Base-by-base conservation (phyloP, 495 filamentous ascomycete genomes). In the Penicillium macrosclerotiorum region DNA sequence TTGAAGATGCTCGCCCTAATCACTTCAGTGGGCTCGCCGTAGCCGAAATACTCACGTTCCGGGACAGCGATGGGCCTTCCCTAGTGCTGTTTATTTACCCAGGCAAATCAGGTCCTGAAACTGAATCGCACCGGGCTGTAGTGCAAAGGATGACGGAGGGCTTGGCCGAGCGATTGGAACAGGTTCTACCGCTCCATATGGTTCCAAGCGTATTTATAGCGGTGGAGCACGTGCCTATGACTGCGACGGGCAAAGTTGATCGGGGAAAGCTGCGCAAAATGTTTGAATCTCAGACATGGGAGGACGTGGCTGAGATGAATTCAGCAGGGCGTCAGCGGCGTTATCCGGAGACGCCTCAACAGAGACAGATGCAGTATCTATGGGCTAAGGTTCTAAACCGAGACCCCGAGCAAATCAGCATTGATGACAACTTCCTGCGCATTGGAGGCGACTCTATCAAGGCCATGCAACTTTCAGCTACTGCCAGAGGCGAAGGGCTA, bases 181-280 rank as follows among this genome's bases (percentile, higher is more conserved):
- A 17, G 8, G 26, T 25, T 12, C 14, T 48, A 19, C 45, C 45
- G 25, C 8, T 1, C 9, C 35, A n/a, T 33, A 75, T 76, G 70
- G 52, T 75, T 1, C 73, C 67, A 1, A 44, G 44, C 1, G 9
- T 66, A 18, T 72, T 60, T 24, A 19, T 75, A 1, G 63, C 65
- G 1, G 42, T 75, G 1, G 40, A 54, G 3, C 41, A 49, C 18
- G 59, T 76, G 42, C 71, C 73, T 1, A 45, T 64, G 12, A 60
- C 49, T 0, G 42, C 46, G 8, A 65, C 64, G 4, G 68, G 59
- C 5, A 74, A 74, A 42, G 36, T 63, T 4, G 62, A 76, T 30
- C 53, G 63, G n/a, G 44, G 42, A 14, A 5, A 14, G 17, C 36
- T 48, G 7, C 45, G 22, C 17, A 19, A 31, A 20, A 26, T 48